A percentile compares a stretch with the other conserved stretches of the same genome.
Evolutionary conservation across 306 rosid genomes (phyloP).

Genomic region (Castanea mollissima): DNA sequence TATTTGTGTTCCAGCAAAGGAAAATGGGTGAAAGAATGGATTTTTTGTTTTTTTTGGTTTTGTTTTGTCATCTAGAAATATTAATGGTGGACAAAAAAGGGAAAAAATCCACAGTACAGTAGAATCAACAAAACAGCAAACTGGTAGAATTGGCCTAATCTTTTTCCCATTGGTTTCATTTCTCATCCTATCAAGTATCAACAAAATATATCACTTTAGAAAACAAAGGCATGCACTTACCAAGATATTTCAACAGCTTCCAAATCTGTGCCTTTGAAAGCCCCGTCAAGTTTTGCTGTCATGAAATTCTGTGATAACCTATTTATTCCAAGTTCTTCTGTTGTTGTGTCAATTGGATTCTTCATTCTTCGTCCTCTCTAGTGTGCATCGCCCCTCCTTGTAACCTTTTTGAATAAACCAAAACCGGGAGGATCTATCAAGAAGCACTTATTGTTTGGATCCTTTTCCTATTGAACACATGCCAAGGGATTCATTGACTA

Average conservation of each 20-base stretch:
- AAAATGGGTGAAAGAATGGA: too few species aligned
- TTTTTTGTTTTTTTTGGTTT: too few species aligned
- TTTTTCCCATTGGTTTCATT: too few species aligned
- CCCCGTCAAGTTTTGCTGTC: conserved; percentile 80
- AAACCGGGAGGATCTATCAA: conserved; percentile 91
- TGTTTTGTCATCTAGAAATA: too few species aligned
- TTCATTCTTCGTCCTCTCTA: conserved; percentile 78
- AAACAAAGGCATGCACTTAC: conserved; percentile 31
- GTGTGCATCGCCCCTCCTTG: conserved; percentile 91
- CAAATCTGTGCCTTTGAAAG: conserved; percentile 69
- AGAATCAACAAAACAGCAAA: too few species aligned
- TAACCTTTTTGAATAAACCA: conserved; percentile 83
- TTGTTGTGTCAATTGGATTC: conserved; percentile 87
- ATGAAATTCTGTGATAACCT: conserved; percentile 67
- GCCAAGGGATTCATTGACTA: conserved; percentile 9
- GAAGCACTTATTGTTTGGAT: conserved; percentile 67
- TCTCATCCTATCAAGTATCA: too few species aligned
- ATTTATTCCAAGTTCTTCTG: conserved; percentile 89
- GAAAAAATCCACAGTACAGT: too few species aligned
- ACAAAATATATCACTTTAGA: too few species aligned
- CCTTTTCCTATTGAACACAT: conserved; percentile 60
- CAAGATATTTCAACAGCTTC: conserved; percentile 66
- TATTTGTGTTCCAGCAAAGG: too few species aligned
- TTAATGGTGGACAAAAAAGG: too few species aligned
- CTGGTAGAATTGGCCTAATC: too few species aligned